Conservation (phyloP, 1,284 basidiomycete species). For the Tylopilus sp. region DNA sequence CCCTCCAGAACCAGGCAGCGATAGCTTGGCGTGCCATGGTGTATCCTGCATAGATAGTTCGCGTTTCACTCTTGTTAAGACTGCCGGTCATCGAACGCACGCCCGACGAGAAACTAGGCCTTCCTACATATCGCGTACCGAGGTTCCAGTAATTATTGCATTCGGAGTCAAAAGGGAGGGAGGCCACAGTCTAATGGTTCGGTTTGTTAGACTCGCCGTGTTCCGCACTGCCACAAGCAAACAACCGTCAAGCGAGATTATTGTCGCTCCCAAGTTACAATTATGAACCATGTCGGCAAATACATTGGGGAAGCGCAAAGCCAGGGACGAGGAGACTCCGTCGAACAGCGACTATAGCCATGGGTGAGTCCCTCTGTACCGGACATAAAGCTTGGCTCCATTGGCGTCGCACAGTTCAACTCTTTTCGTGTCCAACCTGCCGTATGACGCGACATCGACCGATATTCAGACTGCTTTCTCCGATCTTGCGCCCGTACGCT, state of each 20-base stretch:
- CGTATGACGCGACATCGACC: conserved; percentile 85
- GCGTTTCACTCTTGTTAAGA: too few species aligned
- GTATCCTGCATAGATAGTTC: too few species aligned
- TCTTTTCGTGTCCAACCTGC: conserved; percentile 80
- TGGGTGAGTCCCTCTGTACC: conserved; percentile 16
- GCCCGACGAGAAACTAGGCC: too few species aligned
- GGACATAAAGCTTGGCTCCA: neutral
- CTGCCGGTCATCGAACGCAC: too few species aligned
- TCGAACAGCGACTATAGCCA: conserved; percentile 15
- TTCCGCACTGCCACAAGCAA: too few species aligned
- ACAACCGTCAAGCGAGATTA: too few species aligned
- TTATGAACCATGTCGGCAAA: conserved; percentile 18
- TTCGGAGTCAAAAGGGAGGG: too few species aligned
- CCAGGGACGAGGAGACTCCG: conserved; percentile 38
- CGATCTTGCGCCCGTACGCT: conserved; percentile 89
- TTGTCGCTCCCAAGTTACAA: too few species aligned
- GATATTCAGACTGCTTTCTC: conserved; percentile 93
- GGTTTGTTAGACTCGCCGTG: too few species aligned
- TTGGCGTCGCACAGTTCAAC: conserved; percentile 47
- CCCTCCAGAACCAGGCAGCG: neutral
- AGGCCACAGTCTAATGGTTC: too few species aligned
- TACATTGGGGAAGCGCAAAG: conserved; percentile 52
- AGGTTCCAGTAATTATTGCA: too few species aligned
- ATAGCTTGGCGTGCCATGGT: neutral
- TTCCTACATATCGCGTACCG: too few species aligned